Evolutionary conservation across 352 stramenopile genomes (phyloP).

Genomic region (Pythium folliculosum): DNA sequence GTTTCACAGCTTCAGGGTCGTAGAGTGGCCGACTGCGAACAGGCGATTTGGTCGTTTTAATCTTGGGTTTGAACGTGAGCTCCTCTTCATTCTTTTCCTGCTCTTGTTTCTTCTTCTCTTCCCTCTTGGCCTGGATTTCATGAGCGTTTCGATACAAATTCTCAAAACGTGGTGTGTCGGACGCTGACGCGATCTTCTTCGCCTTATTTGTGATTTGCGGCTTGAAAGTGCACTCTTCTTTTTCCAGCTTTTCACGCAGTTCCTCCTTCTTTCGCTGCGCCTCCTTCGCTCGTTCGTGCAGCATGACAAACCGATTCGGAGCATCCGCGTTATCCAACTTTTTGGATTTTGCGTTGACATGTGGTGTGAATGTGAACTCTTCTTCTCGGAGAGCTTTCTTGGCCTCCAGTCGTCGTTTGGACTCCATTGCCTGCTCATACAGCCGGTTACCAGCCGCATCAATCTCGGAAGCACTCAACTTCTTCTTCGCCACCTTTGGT

Average conservation of each 20-base stretch:
- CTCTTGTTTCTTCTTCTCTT: constrained; percentile 62
- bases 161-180: constrained; percentile 56
- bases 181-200: constrained; percentile 47
- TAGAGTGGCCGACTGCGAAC: constrained; percentile 63
- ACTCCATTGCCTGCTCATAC: constrained; percentile 63
- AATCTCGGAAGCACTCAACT: constrained; percentile 50
- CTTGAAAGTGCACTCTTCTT: constrained; percentile 62
- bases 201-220: constrained; percentile 68
- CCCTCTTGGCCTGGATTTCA: constrained; percentile 65
- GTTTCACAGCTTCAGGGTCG: constrained; percentile 67
- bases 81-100: constrained; percentile 55
- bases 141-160: constrained; percentile 75
- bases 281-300: constrained; percentile 65
- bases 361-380: constrained; percentile 56
- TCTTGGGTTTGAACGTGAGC: constrained; percentile 82
- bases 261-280: constrained; percentile 53
- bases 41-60: constrained; percentile 61
- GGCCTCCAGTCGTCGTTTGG: constrained; percentile 56
- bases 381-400: constrained; percentile 53
- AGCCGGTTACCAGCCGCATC: constrained; percentile 60
- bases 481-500: constrained; percentile 40
- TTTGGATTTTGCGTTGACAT: constrained; percentile 54
- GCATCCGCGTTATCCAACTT: constrained; percentile 40
- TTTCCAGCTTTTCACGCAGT: constrained; percentile 52
- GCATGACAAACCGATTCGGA: constrained; percentile 39